Base-by-base conservation (phyloP, 352 stramenopile species). In the Phytopythium aichiense region DNA sequence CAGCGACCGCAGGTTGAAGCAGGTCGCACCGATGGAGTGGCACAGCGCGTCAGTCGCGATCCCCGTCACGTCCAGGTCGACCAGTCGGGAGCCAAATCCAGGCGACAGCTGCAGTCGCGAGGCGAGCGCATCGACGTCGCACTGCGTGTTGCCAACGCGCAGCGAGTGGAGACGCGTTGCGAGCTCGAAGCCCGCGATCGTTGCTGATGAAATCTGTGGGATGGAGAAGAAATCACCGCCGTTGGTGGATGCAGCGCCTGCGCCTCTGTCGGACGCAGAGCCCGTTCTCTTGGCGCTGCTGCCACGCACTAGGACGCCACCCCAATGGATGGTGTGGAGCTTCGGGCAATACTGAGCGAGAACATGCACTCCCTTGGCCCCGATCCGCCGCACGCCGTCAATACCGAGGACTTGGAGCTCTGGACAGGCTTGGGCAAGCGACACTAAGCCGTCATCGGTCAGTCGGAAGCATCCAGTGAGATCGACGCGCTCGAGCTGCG, bases 11-110 rank as follows among this genome's bases (percentile, higher is more conserved):
- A 94, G 55, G 4, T 69, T 63, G 2, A 20, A 4, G 8, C 71
- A 83, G 57, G 65, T 72, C 1, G 65, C 15, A 5, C 74, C 74
- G 12, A 94, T 61, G 1, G 65, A 64, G n/a, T 64, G 40, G 46
- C 79, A 90, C 8, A 94, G 69, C 15, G 68, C 71, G 52, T 92
- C 83, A 0, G 79, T 92, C 0, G 77, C 83, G 33, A 92, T 81
- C 37, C 73, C 72, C 11, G 70, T 78, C 28, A 85, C 77, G 48
- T 92, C 65, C 25, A 94, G 60, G 18, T 94, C 80, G 1, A 55
- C 69, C 16, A 91, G 57, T 31, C 52, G 72, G 23, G 22, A 35
- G 45, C 65, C 74, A 30, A 68, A 30, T 20, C 23, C 33, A 58
- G 25, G 63, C 6, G 38, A 72, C 13, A 1, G 67, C 28, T 54